phyloP scores from a whole-genome alignment of 164 flowering plant species.

The Vitis riparia region DNA sequence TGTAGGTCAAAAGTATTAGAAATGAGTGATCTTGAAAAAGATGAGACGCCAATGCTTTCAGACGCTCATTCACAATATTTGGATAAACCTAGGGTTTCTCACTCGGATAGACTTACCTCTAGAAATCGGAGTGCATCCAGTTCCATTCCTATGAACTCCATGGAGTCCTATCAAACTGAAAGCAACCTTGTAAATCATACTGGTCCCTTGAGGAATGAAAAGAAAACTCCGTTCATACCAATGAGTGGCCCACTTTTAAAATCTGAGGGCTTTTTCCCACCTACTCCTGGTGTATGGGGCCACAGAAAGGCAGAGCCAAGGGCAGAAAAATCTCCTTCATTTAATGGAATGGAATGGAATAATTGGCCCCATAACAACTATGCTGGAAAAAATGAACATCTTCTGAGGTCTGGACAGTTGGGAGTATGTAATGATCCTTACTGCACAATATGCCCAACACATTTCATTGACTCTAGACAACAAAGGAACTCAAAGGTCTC shows the following conservation, averaged over 20 bases:
- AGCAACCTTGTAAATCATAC: slow-evolving; percentile 47
- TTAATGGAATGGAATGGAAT: slow-evolving; percentile 25
- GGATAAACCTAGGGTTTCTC: slow-evolving; percentile 27
- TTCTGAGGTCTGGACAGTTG: slow-evolving; percentile 75
- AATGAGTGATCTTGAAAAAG: slow-evolving; percentile 56
- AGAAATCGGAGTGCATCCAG: slow-evolving; percentile 57
- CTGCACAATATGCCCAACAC: slow-evolving; percentile 85
- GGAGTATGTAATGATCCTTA: slow-evolving; percentile 92
- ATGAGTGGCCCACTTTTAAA: slow-evolving; percentile 66
- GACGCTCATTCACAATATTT: slow-evolving; percentile 18
- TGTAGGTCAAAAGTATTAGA: slow-evolving; percentile 3
- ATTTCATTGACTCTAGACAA: slow-evolving; percentile 33
- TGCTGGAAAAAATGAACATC: slow-evolving; percentile 59
- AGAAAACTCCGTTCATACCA: slow-evolving; percentile 39
- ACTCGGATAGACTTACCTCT: slow-evolving; percentile 17
- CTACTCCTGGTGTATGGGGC: slow-evolving; percentile 15
- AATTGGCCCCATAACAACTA: slow-evolving; percentile 32
- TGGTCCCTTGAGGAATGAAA: slow-evolving; percentile 61
- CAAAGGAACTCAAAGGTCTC: slow-evolving; percentile 23
- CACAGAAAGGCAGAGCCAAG: slow-evolving; percentile 21
- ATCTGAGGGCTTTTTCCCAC: slow-evolving; percentile 25
- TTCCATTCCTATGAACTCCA: slow-evolving; percentile 38
- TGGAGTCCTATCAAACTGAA: slow-evolving; percentile 34
- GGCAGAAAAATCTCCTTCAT: slow-evolving; percentile 43
- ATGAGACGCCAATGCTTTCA: slow-evolving; percentile 67